Evolutionary conservation across 352 stramenopile species (phyloP).

Genomic region (Globisporangium viniferum): DNA sequence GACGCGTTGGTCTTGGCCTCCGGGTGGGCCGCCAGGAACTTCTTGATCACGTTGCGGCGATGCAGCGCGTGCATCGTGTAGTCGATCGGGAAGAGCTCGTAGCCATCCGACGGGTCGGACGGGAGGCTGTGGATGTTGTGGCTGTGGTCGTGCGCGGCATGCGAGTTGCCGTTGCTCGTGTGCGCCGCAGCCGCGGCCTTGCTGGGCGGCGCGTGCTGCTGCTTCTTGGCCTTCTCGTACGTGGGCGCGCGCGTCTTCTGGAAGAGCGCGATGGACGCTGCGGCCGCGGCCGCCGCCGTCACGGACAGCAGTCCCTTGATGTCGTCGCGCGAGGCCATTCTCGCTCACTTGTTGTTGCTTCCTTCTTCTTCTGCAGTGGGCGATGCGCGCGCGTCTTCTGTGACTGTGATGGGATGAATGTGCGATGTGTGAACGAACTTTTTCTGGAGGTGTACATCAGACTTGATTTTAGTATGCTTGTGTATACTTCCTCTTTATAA

Average conservation of each 20-base stretch:
- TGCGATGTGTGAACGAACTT: neutral
- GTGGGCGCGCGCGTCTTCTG: constrained; percentile 49
- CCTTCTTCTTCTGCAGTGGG: neutral
- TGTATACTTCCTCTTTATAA: too few species aligned
- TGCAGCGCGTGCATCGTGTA: constrained; percentile 78
- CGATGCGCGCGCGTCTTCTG: neutral
- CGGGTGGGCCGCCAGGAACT: constrained; percentile 43
- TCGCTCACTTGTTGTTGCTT: neutral
- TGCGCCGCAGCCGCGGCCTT: constrained; percentile 6
- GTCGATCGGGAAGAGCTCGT: constrained; percentile 78
- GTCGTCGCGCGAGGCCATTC: constrained; percentile 8
- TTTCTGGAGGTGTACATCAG: too few species aligned
- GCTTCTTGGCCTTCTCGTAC: constrained; percentile 31
- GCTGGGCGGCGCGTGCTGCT: constrained; percentile 11
- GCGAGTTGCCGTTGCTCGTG: constrained; percentile 17
- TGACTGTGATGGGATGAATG: neutral
- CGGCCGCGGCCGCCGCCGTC: constrained; percentile 46
- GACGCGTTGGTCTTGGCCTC: constrained; percentile 33
- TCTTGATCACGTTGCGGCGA: constrained; percentile 39
- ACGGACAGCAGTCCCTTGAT: constrained; percentile 44
- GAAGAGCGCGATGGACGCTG: constrained; percentile 48
- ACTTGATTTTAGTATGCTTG: too few species aligned
- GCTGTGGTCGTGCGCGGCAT: constrained; percentile 22
- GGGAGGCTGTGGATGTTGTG: constrained; percentile 18
- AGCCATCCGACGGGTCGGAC: constrained; percentile 30